Evolutionary conservation across 2,329 filamentous ascomycete species (phyloP).

Genomic region (Spiromastix sp.): DNA sequence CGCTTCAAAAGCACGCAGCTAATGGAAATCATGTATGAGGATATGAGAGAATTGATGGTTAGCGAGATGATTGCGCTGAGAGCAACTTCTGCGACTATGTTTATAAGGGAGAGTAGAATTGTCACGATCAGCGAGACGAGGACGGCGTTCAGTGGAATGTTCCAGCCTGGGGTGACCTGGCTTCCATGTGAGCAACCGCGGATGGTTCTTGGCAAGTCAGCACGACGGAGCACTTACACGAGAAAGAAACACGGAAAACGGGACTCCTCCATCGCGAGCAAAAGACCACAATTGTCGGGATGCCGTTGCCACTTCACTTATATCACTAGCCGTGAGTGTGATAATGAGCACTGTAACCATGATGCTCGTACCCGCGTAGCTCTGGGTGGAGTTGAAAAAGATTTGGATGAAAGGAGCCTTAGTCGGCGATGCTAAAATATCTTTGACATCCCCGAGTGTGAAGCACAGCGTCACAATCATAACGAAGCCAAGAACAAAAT

Average conservation of each 20-base stretch:
- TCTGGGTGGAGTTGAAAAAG: conserved; percentile 42
- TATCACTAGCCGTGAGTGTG: conserved; percentile 39
- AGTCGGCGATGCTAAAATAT: conserved; percentile 35
- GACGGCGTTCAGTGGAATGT: conserved; percentile 39
- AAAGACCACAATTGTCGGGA: conserved; percentile 50
- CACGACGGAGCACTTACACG: conserved; percentile 21
- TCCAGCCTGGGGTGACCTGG: conserved; percentile 27
- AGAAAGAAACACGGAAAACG: conserved; percentile 28
- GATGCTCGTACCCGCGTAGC: conserved; percentile 37
- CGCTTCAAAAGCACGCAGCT: conserved; percentile 36
- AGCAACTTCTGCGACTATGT: conserved; percentile 39
- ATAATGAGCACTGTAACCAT: conserved; percentile 43
- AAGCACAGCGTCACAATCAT: conserved; percentile 49
- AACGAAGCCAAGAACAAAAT: conserved; percentile 44
- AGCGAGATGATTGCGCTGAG: conserved; percentile 36
- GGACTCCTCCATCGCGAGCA: conserved; percentile 32
- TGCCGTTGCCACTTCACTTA: conserved; percentile 47
- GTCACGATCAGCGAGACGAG: conserved; percentile 35
- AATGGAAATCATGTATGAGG: conserved; percentile 37
- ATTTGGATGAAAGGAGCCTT: conserved; percentile 51
- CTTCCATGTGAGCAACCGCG: too few relatives aligned
- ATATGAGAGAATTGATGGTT: conserved; percentile 30
- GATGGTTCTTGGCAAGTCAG: conserved; percentile 1
- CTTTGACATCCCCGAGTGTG: conserved; percentile 40
- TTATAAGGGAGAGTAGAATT: conserved; percentile 40